A percentile compares a stretch with the other conserved stretches of the same genome.
Evolutionary conservation across 192 early-diverging fungal species (phyloP).

Genomic region (Anaeromyces robustus): DNA sequence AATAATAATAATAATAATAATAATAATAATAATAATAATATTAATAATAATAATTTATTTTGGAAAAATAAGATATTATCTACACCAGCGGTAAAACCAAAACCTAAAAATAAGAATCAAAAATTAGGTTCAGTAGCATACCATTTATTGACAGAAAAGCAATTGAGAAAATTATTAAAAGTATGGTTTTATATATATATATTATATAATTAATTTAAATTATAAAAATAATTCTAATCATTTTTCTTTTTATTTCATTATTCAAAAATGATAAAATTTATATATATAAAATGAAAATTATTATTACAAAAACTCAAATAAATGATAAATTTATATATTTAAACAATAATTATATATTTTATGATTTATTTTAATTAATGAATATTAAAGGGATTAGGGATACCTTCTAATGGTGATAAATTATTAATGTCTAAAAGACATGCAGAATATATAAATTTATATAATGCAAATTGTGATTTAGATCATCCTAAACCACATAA

Average conservation of each 20-base stretch:
- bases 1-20: too few relatives aligned
- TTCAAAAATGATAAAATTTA: too few relatives aligned
- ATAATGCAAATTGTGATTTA: neutral
- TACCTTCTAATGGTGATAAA: neutral
- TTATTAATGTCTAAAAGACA: neutral
- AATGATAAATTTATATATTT: too few relatives aligned
- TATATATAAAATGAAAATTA: too few relatives aligned
- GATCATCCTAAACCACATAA: neutral
- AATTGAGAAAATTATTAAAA: neutral
- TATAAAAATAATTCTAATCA: too few relatives aligned
- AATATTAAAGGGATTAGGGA: neutral
- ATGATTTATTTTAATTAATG: too few relatives aligned
- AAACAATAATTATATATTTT: too few relatives aligned
- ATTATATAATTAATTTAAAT: too few relatives aligned
- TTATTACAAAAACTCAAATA: too few relatives aligned
- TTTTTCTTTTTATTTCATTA: too few relatives aligned
- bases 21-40: too few relatives aligned
- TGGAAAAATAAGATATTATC: neutral
- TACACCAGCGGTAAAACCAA: neutral
- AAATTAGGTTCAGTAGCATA: neutral
- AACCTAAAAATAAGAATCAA: neutral
- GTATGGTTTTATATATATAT: neutral
- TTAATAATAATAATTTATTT: neutral
- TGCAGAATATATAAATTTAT: neutral
- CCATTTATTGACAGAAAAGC: neutral